A percentile compares a stretch with the other conserved stretches of the same genome.
Evolutionary conservation across 805 yeast genomes (phyloP).

Genomic region (Kazachstania taianensis): DNA sequence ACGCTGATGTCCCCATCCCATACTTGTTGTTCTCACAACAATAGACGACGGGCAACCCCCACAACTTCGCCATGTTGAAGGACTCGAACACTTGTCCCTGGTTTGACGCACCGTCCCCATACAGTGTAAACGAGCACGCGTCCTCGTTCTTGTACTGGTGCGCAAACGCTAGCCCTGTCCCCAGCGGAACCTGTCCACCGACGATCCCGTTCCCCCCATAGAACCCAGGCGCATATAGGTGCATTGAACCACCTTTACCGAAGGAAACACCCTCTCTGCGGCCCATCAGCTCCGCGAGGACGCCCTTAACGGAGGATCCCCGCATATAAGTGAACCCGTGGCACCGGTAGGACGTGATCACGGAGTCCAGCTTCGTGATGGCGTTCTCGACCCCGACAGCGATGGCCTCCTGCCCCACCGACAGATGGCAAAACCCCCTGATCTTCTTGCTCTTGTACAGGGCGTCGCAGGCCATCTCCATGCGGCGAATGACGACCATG

Average conservation of each 20-base stretch:
- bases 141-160: constrained; percentile 84
- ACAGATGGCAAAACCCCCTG: constrained; percentile 97
- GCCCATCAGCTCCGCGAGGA: constrained; percentile 95
- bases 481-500: constrained; percentile 86
- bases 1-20: constrained; percentile 99
- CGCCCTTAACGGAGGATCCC: constrained; percentile 84
- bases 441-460: constrained; percentile 96
- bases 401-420: constrained; percentile 97
- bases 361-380: constrained; percentile 70
- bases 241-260: constrained; percentile 99
- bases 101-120: constrained; percentile 99
- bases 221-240: constrained; percentile 90
- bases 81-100: constrained; percentile 99
- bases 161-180: constrained; percentile 97
- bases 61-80: constrained; percentile 97
- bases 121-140: constrained; percentile 75
- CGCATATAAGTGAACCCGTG: constrained; percentile 97
- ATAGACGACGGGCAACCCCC: constrained; percentile 91
- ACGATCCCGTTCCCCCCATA: constrained; percentile 99
- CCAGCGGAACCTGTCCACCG: constrained; percentile 98
- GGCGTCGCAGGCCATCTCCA: constrained; percentile 99
- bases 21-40: constrained; percentile 98
- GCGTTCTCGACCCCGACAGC: constrained; percentile 98
- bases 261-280: constrained; percentile 87
- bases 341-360: constrained; percentile 96